Evolutionary conservation across 352 stramenopile genomes (phyloP).

Genomic region (Pythium phragmitis): DNA sequence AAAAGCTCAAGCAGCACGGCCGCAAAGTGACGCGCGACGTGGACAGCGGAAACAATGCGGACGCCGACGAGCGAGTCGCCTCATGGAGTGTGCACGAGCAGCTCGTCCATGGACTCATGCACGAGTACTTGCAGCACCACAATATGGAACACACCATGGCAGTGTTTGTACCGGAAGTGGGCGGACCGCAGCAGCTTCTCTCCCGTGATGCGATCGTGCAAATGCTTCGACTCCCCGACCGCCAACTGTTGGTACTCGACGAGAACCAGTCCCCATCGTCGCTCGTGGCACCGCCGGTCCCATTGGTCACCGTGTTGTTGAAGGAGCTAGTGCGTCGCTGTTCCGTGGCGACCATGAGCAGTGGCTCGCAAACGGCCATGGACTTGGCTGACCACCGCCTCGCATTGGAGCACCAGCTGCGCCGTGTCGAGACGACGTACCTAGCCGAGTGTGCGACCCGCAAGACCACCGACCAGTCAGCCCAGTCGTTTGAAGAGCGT

Average conservation of each 20-base stretch:
- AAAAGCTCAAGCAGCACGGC: slow-evolving; percentile 59
- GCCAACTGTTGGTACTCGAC: slow-evolving; percentile 15
- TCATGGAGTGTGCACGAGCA: slow-evolving; percentile 43
- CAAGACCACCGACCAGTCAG: slow-evolving; percentile 31
- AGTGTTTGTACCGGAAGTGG: slow-evolving; percentile 72
- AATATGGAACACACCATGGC: slow-evolving; percentile 57
- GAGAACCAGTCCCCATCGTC: slow-evolving; percentile 15
- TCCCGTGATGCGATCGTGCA: slow-evolving; percentile 40
- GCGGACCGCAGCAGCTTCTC: slow-evolving; percentile 42
- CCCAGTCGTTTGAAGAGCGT: slow-evolving; percentile 51
- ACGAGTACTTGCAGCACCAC: slow-evolving; percentile 52
- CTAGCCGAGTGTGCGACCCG: slow-evolving; percentile 40
- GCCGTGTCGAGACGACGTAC: slow-evolving; percentile 62
- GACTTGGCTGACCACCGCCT: slow-evolving; percentile 70
- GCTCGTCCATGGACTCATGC: slow-evolving; percentile 56
- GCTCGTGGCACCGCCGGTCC: slow-evolving; percentile 14
- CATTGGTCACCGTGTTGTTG: slow-evolving; percentile 34
- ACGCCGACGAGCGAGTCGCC: slow-evolving; percentile 1
- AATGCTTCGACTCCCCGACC: slow-evolving; percentile 30
- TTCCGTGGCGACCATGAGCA: slow-evolving; percentile 36
- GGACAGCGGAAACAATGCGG: slow-evolving; percentile 7
- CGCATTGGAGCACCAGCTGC: slow-evolving; percentile 52
- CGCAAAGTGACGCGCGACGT: slow-evolving; percentile 15
- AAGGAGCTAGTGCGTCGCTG: slow-evolving; percentile 37
- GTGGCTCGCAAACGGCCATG: slow-evolving; percentile 52